Evolutionary conservation across 2,329 filamentous ascomycete species (phyloP).

Genomic region (Trichothecium sympodiale): DNA sequence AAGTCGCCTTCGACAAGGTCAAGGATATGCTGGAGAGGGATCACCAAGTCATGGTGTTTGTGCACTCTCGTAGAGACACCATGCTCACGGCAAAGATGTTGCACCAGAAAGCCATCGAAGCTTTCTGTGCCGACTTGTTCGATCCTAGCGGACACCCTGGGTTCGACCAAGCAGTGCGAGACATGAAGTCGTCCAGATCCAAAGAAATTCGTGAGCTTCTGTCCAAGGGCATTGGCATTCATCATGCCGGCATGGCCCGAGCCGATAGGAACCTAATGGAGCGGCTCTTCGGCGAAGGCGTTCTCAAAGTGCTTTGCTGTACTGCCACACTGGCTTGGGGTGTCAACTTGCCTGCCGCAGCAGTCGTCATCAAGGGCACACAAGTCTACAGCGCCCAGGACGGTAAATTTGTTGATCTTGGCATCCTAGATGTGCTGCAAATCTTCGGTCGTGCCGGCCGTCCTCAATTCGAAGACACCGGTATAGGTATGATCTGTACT

Average conservation of each 20-base stretch:
- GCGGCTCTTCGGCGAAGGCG: constrained; percentile 76
- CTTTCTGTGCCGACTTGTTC: constrained; percentile 70
- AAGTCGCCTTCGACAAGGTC: constrained; percentile 85
- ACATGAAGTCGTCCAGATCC: constrained; percentile 78
- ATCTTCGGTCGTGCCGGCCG: constrained; percentile 98
- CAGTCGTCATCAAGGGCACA: constrained; percentile 95
- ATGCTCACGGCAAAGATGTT: constrained; percentile 78
- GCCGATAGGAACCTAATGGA: constrained; percentile 95
- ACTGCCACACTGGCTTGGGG: constrained; percentile 97
- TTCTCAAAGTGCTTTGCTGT: constrained; percentile 96
- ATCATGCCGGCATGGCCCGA: constrained; percentile 93
- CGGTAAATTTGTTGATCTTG: constrained; percentile 91
- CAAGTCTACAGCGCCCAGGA: constrained; percentile 95
- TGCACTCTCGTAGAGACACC: constrained; percentile 92
- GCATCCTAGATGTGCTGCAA: constrained; percentile 91
- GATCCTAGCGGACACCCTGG: constrained; percentile 68
- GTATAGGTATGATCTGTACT: constrained; percentile 97
- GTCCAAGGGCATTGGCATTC: constrained; percentile 83
- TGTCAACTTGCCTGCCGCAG: constrained; percentile 94
- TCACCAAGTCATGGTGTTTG: constrained; percentile 99
- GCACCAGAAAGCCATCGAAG: constrained; percentile 74
- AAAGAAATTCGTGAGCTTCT: constrained; percentile 82
- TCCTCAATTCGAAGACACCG: constrained; percentile 93
- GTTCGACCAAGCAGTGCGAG: constrained; percentile 68
- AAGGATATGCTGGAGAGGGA: constrained; percentile 80